Conservation (phyloP, 176 grass and related monocot species). For the Cocos nucifera region DNA sequence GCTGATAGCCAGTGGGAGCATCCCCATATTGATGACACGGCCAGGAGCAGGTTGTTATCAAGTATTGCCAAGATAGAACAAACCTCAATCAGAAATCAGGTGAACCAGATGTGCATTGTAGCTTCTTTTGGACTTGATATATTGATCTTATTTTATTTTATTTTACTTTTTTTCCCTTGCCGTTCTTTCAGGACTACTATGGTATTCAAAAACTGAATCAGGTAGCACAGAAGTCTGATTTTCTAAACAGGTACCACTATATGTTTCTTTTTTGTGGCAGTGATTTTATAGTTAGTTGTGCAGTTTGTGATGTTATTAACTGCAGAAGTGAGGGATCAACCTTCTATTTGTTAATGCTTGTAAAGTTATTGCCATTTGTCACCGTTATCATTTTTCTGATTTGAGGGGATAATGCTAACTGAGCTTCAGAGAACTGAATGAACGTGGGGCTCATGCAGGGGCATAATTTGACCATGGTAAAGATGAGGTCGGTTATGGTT, state of each 20-base stretch:
- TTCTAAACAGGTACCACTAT: constrained; percentile 71
- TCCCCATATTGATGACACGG: constrained; percentile 44
- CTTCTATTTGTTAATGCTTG: too few species aligned
- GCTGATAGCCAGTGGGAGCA: constrained; percentile 67
- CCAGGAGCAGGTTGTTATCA: constrained; percentile 46
- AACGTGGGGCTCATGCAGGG: too few species aligned
- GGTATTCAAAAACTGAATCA: constrained; percentile 62
- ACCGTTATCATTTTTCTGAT: too few species aligned
- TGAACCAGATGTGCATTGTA: constrained; percentile 20
- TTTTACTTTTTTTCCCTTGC: constrained; percentile 12
- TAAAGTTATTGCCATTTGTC: too few species aligned
- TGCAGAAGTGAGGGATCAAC: too few species aligned
- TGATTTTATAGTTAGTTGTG: too few species aligned
- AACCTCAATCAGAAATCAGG: constrained; percentile 48
- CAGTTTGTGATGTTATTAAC: too few species aligned
- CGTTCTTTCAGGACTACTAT: constrained; percentile 48
- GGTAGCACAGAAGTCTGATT: constrained; percentile 72
- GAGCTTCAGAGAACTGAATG: too few species aligned
- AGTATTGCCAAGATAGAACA: constrained; percentile 50
- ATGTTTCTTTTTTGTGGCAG: background rate
- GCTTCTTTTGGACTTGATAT: constrained; percentile 9
- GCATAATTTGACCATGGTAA: too few species aligned
- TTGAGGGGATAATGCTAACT: too few species aligned
- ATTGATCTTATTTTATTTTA: constrained; percentile 9
- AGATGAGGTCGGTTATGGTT: too few species aligned